Evolutionary conservation across 148 eudicot species (phyloP), one percentile per base, ranked within the genome.

Genomic region (Heliosperma pusillum): DNA sequence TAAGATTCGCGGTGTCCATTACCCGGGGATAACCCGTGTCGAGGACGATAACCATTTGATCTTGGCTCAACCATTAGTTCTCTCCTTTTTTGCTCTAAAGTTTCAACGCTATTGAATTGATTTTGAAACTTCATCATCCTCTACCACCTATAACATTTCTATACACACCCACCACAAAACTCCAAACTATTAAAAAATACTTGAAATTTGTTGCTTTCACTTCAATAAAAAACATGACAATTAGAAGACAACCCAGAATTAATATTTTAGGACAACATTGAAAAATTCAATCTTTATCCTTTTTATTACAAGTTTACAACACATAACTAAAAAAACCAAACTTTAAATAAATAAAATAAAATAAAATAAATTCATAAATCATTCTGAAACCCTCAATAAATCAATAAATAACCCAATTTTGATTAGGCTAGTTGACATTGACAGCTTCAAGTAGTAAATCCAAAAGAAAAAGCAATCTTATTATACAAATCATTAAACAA

Each of bases 1-100:
- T 75, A 77, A 0, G 77, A 86, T 80, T 88, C 92, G 74, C 89
- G 90, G 21, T 82, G 86, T 27, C 87, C 92, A 81, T 90, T 89
- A 7, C 84, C 82, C 11, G 80, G 76, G 7, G 97, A 79, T 74
- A 87, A 76, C 11, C 90, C 90, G 52, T 81, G 86, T 62, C 93
- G 85, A 66, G 77, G 83, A 40, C 88, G 83, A 42, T 72, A 59
- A 29, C 86, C 90, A 57, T 87, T 88, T 2, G 89, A 80, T 78
- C 83, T 61, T 70, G 92, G 73, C 27, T 86, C 74, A 75, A 80
- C 86, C 92, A 88, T 87, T 76, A 55, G 76, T 45, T 71, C 64
- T 74, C 80, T 76, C 36, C 55, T 50, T 16, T 63, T 30, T 70
- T 76, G 66, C 77, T 77, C 90, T 87, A 75, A 86, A 81, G 74